Base-by-base conservation (phyloP, 2,329 filamentous ascomycete species). In the Pseudocercospora crystallina region DNA sequence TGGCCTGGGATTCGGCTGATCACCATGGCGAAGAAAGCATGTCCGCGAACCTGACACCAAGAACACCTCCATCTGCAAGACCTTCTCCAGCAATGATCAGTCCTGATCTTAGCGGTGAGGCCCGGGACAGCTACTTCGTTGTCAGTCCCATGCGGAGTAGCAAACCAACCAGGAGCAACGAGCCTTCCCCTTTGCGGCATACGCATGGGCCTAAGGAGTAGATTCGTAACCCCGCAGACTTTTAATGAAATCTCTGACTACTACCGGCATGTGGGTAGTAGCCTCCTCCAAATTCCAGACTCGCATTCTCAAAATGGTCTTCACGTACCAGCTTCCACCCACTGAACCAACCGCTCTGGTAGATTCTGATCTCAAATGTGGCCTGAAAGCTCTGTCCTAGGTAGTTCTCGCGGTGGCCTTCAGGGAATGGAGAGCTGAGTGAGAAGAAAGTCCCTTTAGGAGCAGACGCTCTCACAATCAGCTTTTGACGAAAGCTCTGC, bases 281-380 rank as follows among this genome's bases (percentile, higher is more conserved):
- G 1, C 61, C 72, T 0, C 73, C 76, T 0, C 75, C 76, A 66
- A 78, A 79, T 53, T 79, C 76, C 49, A 79, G 50, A 62, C 74
- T 75, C 20, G 66, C 73, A 9, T 65, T 61, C 41, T 73, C 68
- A 54, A 77, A 78, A 36, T 46, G 60, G 41, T 74, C 73, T 51
- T 64, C 66, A 42, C 65, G 62, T 0, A 74, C 57, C 53, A 71
- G 54, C 43, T 60, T 64, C 76, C 76, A 78, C 26, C 62, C 62
- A 3, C 68, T 61, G 15, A 71, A 66, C 61, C 69, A 70, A 5
- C 63, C 58, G 56, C 69, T 68, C 58, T 73, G 61, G 38, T 62
- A 76, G 1, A 77, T 61, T 56, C 66, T 63, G 1, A 78, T 69
- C 30, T 71, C 67, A n/a, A 78, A 62, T 9, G 48, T 68, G 11